Evolutionary conservation across 768 basidiomycete genomes (phyloP), one percentile per base, ranked within the genome.

Genomic region (Mycena amicta): DNA sequence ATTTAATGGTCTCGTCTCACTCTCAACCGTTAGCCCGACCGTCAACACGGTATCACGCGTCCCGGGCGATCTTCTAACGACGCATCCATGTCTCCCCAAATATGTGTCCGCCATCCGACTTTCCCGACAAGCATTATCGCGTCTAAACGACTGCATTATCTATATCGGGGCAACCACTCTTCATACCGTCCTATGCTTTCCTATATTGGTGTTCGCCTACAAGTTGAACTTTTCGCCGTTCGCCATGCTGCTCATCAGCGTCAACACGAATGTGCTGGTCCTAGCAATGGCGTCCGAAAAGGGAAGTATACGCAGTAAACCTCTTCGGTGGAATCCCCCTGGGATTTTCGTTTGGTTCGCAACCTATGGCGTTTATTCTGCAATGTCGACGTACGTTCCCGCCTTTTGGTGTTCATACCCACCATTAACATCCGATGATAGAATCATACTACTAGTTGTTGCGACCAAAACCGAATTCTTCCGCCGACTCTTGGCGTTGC

Each of bases 191-290:
- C 89, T 97, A 65, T 95, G 93, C 75, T 98, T 98, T 76, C 85
- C 93, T 57, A 86, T 97, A 77, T 81, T 98, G 70, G 90, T 92
- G 37, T 97, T 98, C 74, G 87, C 87, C 25, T 98, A 94, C 87
- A 85, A 88, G 80, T 93, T 95, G 77, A 90, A 96, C 74, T 98
- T 98, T 92, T 95, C 95, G 62, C 93, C 95, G 5, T 98, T 98
- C 86, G 98, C 97, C 95, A 86, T 98, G 65, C 89, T 98, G 72
- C 91, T 98, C 74, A 92, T 98, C 63, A 94, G 96, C 56, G 83
- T 97, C 37, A 77, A 96, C 65, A 97, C 96, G 75, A 94, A 98
- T 70, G 93, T 93, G 71, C 95, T 95, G 60, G 97, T 96, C 83
- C 94, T 98, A 93, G 97, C 56, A 92, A 90, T 12, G 88, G 95